Percentiles rank a stretch among this genome's conserved stretches.
These are phyloP conservation scores for Pinus taeda DNA, from an alignment of 75 land plant genomes.

Conservation along the genomic window DNA sequence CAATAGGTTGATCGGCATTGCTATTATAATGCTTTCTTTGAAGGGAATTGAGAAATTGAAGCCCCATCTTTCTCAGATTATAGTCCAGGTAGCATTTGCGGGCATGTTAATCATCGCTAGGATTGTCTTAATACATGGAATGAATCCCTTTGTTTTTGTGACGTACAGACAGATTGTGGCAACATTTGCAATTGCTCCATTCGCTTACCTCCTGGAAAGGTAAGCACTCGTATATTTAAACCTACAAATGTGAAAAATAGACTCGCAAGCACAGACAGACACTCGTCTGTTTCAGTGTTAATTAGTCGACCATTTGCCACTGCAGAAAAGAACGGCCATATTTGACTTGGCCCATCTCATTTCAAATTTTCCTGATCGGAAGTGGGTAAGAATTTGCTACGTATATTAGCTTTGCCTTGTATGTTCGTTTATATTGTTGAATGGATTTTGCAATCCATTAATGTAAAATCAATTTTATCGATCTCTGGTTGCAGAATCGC, in stretches of 20 bases:
- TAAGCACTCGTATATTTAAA: background rate
- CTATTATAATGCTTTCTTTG: too few relatives aligned
- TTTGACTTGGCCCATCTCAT: too few relatives aligned
- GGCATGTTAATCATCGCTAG: background rate
- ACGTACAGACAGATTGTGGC: background rate
- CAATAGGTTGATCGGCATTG: too few relatives aligned
- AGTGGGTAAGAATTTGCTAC: too few relatives aligned
- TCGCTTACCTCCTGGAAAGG: background rate
- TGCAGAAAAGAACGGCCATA: too few relatives aligned
- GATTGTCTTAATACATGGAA: background rate
- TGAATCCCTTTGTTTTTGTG: background rate
- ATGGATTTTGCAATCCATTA: background rate
- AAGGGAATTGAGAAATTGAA: background rate
- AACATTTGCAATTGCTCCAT: background rate
- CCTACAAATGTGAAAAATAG: background rate
- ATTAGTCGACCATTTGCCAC: too few relatives aligned
- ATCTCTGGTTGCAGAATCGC: constrained; percentile 13
- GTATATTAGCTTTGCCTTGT: background rate
- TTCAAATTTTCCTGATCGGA: too few relatives aligned
- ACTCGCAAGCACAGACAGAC: too few relatives aligned
- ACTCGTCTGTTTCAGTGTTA: too few relatives aligned
- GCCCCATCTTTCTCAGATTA: background rate
- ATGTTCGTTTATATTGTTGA: background rate
- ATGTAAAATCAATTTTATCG: too few relatives aligned
- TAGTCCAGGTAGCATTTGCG: background rate